phyloP scores from a whole-genome alignment of 306 rosid genomes.

The Albizia julibrissin region DNA sequence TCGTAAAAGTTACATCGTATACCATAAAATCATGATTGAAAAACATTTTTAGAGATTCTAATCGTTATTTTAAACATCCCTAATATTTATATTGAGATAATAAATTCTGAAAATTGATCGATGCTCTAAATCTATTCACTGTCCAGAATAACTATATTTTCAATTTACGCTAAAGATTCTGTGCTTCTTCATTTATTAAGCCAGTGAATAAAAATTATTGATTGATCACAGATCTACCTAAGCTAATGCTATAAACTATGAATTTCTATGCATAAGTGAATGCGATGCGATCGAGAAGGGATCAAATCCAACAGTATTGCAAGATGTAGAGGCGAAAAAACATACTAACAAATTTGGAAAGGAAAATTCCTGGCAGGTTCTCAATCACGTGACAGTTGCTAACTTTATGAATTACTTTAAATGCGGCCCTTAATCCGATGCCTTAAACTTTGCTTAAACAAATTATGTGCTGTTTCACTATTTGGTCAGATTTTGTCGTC shows the following conservation, averaged over 20 bases:
- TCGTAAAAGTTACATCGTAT: no score
- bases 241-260: background rate
- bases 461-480: background rate
- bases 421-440: background rate
- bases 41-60: no score
- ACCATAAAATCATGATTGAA: no score
- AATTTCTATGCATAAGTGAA: background rate
- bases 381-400: constrained; percentile 19
- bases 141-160: no score
- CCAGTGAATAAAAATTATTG: background rate
- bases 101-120: no score
- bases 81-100: no score
- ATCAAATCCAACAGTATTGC: background rate
- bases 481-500: constrained; percentile 2
- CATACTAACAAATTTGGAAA: background rate
- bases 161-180: no score
- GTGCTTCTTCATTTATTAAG: background rate
- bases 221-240: background rate
- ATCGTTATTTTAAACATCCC: no score
- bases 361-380: constrained; percentile 39
- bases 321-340: background rate
- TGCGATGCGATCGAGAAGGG: background rate
- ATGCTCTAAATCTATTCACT: no score
- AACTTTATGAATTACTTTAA: background rate
- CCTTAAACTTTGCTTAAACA: background rate